Conservation (phyloP, 2,329 filamentous ascomycete genomes). For the Coniochaeta pulveracea region DNA sequence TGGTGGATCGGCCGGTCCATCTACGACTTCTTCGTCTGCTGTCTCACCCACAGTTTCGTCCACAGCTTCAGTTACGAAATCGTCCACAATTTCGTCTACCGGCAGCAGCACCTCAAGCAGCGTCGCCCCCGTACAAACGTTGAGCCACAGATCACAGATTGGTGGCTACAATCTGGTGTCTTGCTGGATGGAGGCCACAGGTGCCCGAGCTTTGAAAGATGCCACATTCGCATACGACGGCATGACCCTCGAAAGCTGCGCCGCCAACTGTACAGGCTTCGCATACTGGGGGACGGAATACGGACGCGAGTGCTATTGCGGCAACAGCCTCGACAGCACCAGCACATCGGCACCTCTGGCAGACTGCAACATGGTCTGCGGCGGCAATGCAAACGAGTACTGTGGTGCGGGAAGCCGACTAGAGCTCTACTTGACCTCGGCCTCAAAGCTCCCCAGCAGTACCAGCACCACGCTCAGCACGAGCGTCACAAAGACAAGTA, state of each 20-base stretch:
- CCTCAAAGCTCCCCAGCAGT: slow-evolving; percentile 22
- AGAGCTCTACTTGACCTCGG: slow-evolving; percentile 16
- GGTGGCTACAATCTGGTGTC: slow-evolving; percentile 32
- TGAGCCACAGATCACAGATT: slow-evolving; percentile 24
- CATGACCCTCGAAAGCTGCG: slow-evolving; percentile 38
- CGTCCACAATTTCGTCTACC: slow-evolving; percentile 9
- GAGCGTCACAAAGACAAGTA: slow-evolving; percentile 10
- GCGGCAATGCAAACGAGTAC: slow-evolving; percentile 22
- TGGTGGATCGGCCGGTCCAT: slow-evolving; percentile 12
- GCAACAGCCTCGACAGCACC: slow-evolving; percentile 24
- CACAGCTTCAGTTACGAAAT: slow-evolving; percentile 4
- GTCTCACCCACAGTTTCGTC: slow-evolving; percentile 8
- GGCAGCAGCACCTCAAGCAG: slow-evolving; percentile 8
- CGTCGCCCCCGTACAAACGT: slow-evolving; percentile 14
- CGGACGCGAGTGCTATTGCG: slow-evolving; percentile 41
- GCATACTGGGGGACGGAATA: slow-evolving; percentile 40
- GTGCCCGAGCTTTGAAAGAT: slow-evolving; percentile 29
- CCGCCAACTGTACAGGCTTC: slow-evolving; percentile 31
- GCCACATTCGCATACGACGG: slow-evolving; percentile 29
- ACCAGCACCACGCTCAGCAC: slow-evolving; percentile 12
- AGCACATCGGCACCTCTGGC: slow-evolving; percentile 19
- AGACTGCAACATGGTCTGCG: slow-evolving; percentile 25
- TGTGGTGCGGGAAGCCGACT: slow-evolving; percentile 25
- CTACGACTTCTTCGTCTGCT: slow-evolving; percentile 8
- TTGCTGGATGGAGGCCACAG: slow-evolving; percentile 35